A percentile compares a stretch with the other conserved stretches of the same genome.
Evolutionary conservation across 805 yeast species (phyloP).

Genomic region (Myxozyma neglecta): DNA sequence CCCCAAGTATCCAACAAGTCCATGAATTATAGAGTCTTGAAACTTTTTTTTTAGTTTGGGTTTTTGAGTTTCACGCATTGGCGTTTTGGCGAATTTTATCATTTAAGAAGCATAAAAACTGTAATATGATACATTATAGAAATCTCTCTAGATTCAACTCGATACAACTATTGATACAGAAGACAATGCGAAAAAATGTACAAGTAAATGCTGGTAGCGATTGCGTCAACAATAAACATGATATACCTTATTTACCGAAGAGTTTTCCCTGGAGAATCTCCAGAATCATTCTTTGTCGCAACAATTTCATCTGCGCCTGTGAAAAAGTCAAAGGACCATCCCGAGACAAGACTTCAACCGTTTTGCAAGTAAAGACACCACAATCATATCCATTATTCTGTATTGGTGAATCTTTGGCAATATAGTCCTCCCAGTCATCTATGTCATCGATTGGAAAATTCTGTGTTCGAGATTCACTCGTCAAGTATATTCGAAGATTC

Average conservation of each 20-base stretch:
- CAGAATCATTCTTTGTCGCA: slow-evolving; percentile 69
- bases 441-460: slow-evolving; percentile 40
- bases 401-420: slow-evolving; percentile 60
- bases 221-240: not conserved
- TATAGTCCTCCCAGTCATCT: slow-evolving; percentile 37
- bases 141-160: not conserved
- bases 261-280: slow-evolving; percentile 47
- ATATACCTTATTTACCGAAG: not conserved
- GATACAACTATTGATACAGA: not conserved
- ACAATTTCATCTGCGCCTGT: slow-evolving; percentile 65
- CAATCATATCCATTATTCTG: slow-evolving; percentile 92
- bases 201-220: not conserved
- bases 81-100: not conserved
- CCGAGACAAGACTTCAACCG: slow-evolving; percentile 61
- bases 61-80: too few species aligned
- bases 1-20: slow-evolving; percentile 24
- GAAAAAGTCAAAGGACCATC: slow-evolving; percentile 53
- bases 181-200: not conserved
- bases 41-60: not conserved
- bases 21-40: not conserved
- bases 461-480: slow-evolving; percentile 61
- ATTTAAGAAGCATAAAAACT: not conserved
- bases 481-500: slow-evolving; percentile 58
- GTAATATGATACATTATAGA: not conserved
- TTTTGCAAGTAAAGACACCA: slow-evolving; percentile 88